Base-by-base conservation (phyloP, 495 filamentous ascomycete species). In the Pseudoneurospora amorphoporcata region DNA sequence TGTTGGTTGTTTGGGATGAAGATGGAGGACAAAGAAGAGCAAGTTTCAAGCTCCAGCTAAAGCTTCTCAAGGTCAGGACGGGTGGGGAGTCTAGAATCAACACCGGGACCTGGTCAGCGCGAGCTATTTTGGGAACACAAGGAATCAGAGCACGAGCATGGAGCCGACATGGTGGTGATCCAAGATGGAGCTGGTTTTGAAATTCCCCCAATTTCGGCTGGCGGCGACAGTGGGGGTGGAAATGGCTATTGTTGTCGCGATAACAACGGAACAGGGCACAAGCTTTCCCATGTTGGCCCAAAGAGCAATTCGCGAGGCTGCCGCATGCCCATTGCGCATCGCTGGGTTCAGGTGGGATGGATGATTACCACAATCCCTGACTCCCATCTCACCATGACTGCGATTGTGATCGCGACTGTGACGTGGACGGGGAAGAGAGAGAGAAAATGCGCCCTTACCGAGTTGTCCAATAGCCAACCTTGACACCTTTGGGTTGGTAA, bases 181-280 rank as follows among this genome's bases (percentile, higher is more conserved):
- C 14, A 32, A 65, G 53, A 65, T 35, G 53, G 29, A 35, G 53
- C 29, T 65, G 14, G 29, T 16, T 65, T 61, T 65, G 29, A 35
- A 65, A 65, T 35, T 65, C 29, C 73, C 69, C 73, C 69, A 76
- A 73, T 76, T 69, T 74, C 74, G 75, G 75, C 75, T 75, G 76
- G 77, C 72, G 70, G 72, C 72, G 61, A 71, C 19, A 42, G 72
- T 61, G 72, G 74, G 65, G 77, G 77, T 72, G 68, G 58, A 73
- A 73, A 77, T 74, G 42, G 45, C 29, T 37, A 17, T 65, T 65
- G 53, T 65, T 35, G 53, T 37, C 29, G 53, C 32, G 53, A 65
- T 29, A 65, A 65, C 53, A 65, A 23, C 53, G 53, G 53, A 61
- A 61, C 23, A 35, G 53, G 29, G 53, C 42, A 61, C 53, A 29